Conservation (phyloP, 2,329 filamentous ascomycete species). For the Pseudovirgaria hyperparasitica region DNA sequence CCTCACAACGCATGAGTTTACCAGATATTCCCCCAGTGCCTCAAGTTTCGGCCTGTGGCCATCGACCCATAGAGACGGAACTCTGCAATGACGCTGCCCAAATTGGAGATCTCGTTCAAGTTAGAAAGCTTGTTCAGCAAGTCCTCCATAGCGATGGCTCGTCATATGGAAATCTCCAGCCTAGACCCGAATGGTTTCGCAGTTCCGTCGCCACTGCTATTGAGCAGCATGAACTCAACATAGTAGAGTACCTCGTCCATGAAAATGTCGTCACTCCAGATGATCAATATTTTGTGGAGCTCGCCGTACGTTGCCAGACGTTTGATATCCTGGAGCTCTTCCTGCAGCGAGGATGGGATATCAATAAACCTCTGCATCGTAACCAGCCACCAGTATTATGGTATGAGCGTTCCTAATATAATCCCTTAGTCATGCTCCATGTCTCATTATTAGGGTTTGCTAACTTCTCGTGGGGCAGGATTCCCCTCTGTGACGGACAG, state of each 20-base stretch:
- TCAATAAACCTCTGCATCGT: background rate
- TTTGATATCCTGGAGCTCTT: slow-evolving; percentile 5
- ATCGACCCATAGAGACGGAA: too few relatives aligned
- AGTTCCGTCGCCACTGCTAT: slow-evolving; percentile 2
- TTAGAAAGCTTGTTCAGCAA: slow-evolving; percentile 4
- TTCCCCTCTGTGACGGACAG: background rate
- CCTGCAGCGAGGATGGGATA: slow-evolving; percentile 1
- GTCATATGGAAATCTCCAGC: too few relatives aligned
- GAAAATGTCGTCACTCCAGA: slow-evolving; percentile 2
- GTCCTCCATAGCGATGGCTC: too few relatives aligned
- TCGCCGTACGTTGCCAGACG: slow-evolving; percentile 5
- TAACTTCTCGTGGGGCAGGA: slow-evolving; percentile 1
- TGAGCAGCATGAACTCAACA: slow-evolving; percentile 3
- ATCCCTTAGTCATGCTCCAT: background rate
- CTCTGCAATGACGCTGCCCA: slow-evolving; percentile 5
- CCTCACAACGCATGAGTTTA: too few relatives aligned
- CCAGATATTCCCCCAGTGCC: too few relatives aligned
- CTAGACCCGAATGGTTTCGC: slow-evolving; percentile 3
- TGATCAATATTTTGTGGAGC: slow-evolving; percentile 4
- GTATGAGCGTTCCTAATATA: background rate
- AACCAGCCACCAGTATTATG: background rate
- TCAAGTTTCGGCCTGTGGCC: too few relatives aligned
- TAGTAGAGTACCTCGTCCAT: slow-evolving; percentile 5
- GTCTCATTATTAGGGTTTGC: too few relatives aligned
- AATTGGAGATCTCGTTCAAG: slow-evolving; percentile 4